Evolutionary conservation across 139 green algal species (phyloP).

Genomic region (Micractinium conductrix): DNA sequence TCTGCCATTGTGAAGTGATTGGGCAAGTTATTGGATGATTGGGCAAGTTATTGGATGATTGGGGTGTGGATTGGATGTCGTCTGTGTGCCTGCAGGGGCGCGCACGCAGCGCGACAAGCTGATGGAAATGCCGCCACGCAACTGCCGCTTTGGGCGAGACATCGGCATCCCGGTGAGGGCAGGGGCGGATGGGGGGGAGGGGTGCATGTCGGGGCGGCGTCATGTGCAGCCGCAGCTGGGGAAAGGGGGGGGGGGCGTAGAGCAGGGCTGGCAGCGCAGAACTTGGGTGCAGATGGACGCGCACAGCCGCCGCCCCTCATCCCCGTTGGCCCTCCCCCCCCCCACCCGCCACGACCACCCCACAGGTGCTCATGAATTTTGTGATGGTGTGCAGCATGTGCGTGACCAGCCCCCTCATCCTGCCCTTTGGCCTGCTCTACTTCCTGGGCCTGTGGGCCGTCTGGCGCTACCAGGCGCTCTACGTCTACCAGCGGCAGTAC

Average conservation of each 20-base stretch:
- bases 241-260: not conserved
- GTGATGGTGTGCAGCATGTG: constrained; percentile 51
- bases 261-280: not conserved
- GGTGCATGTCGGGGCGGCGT: not conserved
- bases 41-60: not conserved
- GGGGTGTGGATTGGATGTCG: not conserved
- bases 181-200: not conserved
- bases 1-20: too few relatives aligned
- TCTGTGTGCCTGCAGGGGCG: constrained; percentile 24
- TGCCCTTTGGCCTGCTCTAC: constrained; percentile 69
- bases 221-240: not conserved
- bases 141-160: constrained; percentile 56
- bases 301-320: not conserved
- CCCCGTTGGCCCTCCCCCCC: not conserved
- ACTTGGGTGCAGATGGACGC: not conserved
- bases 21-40: not conserved
- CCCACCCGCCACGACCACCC: not conserved
- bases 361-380: constrained; percentile 56
- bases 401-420: constrained; percentile 60
- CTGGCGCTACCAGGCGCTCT: constrained; percentile 67
- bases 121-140: constrained; percentile 49
- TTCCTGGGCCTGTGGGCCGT: constrained; percentile 60
- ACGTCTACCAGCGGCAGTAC: constrained; percentile 57
- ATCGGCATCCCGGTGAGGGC: constrained; percentile 55
- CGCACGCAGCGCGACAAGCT: constrained; percentile 53